phyloP scores from a whole-genome alignment of 169 alveolate species.

The Plasmodium vivax region DNA sequence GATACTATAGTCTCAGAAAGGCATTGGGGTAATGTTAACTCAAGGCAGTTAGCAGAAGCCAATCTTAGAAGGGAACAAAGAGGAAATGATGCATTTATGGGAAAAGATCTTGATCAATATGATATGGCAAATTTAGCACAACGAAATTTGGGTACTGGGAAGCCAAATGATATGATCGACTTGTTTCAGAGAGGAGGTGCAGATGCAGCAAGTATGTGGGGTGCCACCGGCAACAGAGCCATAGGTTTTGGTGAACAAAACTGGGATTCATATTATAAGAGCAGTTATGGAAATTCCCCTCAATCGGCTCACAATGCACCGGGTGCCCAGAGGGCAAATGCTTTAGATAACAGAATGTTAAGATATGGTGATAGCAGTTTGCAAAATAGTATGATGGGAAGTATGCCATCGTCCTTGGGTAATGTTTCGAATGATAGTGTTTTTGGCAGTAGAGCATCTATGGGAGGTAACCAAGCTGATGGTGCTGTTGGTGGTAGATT shows the following conservation, averaged over 20 bases:
- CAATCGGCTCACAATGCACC: background rate
- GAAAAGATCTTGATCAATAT: background rate
- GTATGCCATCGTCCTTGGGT: background rate
- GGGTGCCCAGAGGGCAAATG: background rate
- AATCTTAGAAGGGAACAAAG: background rate
- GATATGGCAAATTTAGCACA: background rate
- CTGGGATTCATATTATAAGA: background rate
- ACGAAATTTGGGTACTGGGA: background rate
- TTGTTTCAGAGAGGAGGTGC: background rate
- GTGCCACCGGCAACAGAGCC: background rate
- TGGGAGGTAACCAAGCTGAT: background rate
- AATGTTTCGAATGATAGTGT: background rate
- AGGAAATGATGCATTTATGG: background rate
- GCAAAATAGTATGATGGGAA: background rate
- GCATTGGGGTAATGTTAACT: background rate
- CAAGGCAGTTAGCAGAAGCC: background rate
- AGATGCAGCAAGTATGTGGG: background rate
- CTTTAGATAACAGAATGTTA: background rate
- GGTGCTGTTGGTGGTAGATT: background rate
- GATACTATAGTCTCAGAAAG: background rate
- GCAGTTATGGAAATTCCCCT: background rate
- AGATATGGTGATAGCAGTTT: background rate
- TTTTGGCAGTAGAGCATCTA: background rate
- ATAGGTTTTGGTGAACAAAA: background rate
- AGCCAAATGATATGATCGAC: background rate